Conservation (phyloP, 768 basidiomycete genomes). For the Termitomyces heimii region DNA sequence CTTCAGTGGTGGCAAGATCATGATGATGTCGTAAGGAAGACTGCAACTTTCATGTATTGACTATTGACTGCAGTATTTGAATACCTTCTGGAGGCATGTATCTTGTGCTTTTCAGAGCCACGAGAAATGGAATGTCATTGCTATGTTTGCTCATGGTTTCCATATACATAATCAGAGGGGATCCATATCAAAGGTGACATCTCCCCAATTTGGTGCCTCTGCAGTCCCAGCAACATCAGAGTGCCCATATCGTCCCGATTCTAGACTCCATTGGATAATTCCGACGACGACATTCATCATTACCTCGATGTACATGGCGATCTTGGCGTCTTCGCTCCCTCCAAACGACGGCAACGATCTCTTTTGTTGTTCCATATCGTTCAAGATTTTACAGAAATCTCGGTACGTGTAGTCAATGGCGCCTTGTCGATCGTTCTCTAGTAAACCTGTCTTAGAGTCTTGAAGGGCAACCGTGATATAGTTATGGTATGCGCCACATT, state of each 20-base stretch:
- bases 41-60: too few species aligned
- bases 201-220: background rate
- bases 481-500: constrained; percentile 7
- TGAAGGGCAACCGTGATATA: constrained; percentile 1
- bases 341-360: too few species aligned
- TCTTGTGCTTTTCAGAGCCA: too few species aligned
- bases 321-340: background rate
- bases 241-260: constrained; percentile 3
- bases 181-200: constrained; percentile 7
- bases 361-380: background rate
- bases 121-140: too few species aligned
- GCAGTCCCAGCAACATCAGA: background rate
- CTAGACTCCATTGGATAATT: constrained; percentile 8
- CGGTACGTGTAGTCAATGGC: constrained; percentile 5
- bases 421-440: background rate
- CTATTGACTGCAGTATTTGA: too few species aligned
- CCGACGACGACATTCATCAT: constrained; percentile 7
- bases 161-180: background rate
- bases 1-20: too few species aligned
- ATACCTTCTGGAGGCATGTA: too few species aligned
- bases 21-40: too few species aligned
- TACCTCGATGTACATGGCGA: background rate
- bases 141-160: too few species aligned
- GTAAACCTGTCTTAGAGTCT: background rate
- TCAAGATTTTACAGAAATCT: constrained; percentile 1